These are phyloP conservation scores for Amoebophrya sp. DNA, from an alignment of 169 alveolate species.

Conservation along the genomic window DNA sequence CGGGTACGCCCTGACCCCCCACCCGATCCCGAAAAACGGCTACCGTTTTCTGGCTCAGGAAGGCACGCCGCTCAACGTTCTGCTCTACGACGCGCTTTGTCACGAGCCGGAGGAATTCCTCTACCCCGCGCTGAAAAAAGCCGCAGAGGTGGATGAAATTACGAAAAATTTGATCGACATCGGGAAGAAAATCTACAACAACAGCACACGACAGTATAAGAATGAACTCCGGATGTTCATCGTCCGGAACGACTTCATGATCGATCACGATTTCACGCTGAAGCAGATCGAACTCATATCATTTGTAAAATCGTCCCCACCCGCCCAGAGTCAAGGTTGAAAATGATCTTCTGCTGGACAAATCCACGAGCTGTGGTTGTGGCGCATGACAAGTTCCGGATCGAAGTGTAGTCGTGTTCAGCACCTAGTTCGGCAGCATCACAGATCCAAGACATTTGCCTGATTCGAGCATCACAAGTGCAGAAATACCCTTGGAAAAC, in stretches of 20 bases:
- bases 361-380: too few species aligned
- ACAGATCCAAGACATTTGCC: too few species aligned
- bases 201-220: neutral
- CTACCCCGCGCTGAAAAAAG: neutral
- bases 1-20: neutral
- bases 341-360: too few species aligned
- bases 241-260: neutral
- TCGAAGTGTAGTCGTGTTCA: too few species aligned
- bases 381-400: too few species aligned
- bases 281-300: slow-evolving; percentile 16
- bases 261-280: neutral
- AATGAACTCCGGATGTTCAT: neutral
- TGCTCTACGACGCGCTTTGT: neutral
- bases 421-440: too few species aligned
- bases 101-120: neutral
- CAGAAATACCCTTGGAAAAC: too few species aligned
- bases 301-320: too few species aligned
- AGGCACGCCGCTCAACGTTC: neutral
- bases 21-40: neutral
- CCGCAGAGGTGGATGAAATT: neutral
- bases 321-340: too few species aligned
- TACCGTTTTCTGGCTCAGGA: neutral
- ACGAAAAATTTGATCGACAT: neutral
- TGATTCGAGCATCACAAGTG: too few species aligned
- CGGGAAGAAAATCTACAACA: neutral